Conservation (phyloP, 2,329 filamentous ascomycete species). For the Arthroderma sp. region DNA sequence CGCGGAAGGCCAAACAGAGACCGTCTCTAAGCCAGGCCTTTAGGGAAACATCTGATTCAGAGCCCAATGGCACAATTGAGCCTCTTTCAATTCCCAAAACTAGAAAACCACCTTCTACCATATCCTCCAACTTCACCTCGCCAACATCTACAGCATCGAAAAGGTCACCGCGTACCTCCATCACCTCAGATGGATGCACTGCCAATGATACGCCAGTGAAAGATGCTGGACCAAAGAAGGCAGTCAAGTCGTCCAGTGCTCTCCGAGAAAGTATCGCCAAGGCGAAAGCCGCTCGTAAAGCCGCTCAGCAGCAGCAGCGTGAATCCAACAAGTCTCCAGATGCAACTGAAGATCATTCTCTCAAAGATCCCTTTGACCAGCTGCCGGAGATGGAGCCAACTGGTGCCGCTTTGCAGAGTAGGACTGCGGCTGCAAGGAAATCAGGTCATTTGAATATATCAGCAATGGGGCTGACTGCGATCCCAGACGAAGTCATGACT, state of each 20-base stretch:
- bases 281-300: slow-evolving; percentile 69
- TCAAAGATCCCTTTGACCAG: slow-evolving; percentile 46
- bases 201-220: slow-evolving; percentile 18
- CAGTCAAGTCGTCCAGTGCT: slow-evolving; percentile 61
- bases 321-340: slow-evolving; percentile 13
- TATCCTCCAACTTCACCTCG: slow-evolving; percentile 22
- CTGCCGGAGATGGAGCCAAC: slow-evolving; percentile 45
- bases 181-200: slow-evolving; percentile 21
- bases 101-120: slow-evolving; percentile 24
- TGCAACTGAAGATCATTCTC: slow-evolving; percentile 33
- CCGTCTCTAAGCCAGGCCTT: slow-evolving; percentile 44
- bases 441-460: slow-evolving; percentile 81
- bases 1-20: slow-evolving; percentile 26
- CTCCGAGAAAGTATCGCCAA: slow-evolving; percentile 86
- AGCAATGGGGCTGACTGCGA: slow-evolving; percentile 63
- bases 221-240: slow-evolving; percentile 31
- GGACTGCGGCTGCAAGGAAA: slow-evolving; percentile 59
- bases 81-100: slow-evolving; percentile 31
- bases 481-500: slow-evolving; percentile 69
- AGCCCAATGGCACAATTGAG: slow-evolving; percentile 22
- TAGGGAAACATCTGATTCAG: slow-evolving; percentile 30
- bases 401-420: slow-evolving; percentile 58
- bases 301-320: slow-evolving; percentile 25
- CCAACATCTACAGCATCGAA: slow-evolving; percentile 24
- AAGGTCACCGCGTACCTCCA: slow-evolving; percentile 23